phyloP scores from a whole-genome alignment of 176 grass and related monocot species.

The Zizania latifolia region DNA sequence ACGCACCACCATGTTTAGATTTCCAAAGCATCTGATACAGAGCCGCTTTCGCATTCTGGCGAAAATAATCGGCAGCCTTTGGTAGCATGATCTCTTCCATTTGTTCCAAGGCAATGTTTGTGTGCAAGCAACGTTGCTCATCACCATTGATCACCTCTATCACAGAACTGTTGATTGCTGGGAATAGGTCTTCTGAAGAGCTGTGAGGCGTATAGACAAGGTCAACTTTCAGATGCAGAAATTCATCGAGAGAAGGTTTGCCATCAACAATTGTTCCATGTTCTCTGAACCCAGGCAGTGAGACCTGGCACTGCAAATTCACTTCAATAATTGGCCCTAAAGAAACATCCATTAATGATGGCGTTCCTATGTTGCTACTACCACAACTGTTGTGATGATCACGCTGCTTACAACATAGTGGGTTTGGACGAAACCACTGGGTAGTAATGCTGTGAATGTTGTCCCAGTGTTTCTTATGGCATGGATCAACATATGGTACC shows the following conservation, averaged over 20 bases:
- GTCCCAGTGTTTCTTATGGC: background rate
- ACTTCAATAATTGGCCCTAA: background rate
- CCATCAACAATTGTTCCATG: background rate
- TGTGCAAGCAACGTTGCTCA: background rate
- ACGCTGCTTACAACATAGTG: constrained; percentile 5
- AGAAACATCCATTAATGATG: background rate
- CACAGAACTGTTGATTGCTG: background rate
- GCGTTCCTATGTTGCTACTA: background rate
- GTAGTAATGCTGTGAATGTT: background rate
- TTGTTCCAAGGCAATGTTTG: background rate
- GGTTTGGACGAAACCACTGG: constrained; percentile 14
- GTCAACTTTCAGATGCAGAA: background rate
- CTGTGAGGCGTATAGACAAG: background rate
- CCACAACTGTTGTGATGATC: background rate
- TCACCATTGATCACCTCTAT: background rate
- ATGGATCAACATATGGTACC: background rate
- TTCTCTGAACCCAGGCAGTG: background rate
- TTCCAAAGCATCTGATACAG: constrained; percentile 10
- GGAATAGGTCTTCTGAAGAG: background rate
- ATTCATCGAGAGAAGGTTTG: background rate
- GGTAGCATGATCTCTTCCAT: background rate
- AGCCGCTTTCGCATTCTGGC: background rate
- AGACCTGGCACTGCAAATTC: background rate
- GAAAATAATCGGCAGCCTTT: background rate
- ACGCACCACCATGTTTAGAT: constrained; percentile 1